These are phyloP conservation scores for Komagataella populi DNA, from an alignment of 805 yeast species.

Conservation along the genomic window DNA sequence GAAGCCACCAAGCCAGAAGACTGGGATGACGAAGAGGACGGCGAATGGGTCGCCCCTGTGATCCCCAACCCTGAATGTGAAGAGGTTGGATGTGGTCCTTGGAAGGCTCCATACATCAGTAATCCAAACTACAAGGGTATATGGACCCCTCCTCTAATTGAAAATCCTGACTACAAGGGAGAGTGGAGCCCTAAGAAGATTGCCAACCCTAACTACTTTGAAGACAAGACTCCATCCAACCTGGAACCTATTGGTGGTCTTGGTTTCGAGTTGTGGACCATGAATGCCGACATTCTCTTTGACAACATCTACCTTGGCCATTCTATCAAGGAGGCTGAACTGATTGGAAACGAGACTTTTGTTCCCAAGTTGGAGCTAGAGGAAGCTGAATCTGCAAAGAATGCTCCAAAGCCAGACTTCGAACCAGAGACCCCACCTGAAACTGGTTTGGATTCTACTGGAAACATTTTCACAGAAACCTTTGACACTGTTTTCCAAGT, in stretches of 20 bases:
- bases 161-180: constrained; percentile 71
- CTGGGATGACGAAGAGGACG: constrained; percentile 90
- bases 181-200: constrained; percentile 58
- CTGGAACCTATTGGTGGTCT: constrained; percentile 62
- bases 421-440: constrained; percentile 26
- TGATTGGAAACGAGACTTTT: constrained; percentile 67
- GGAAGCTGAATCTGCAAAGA: constrained; percentile 22
- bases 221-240: constrained; percentile 43
- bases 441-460: background rate
- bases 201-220: constrained; percentile 57
- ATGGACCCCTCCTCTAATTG: constrained; percentile 57
- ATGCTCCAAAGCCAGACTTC: constrained; percentile 25
- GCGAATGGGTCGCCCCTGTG: constrained; percentile 65
- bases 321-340: constrained; percentile 72
- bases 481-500: background rate
- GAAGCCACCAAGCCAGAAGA: constrained; percentile 51
- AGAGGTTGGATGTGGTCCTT: constrained; percentile 65
- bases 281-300: constrained; percentile 62
- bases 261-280: constrained; percentile 86
- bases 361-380: constrained; percentile 39
- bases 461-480: background rate
- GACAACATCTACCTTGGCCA: constrained; percentile 83
- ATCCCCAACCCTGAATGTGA: constrained; percentile 66
- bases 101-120: constrained; percentile 53
- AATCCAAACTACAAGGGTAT: constrained; percentile 68